These are phyloP conservation scores for Capsicum pubescens DNA, from an alignment of 257 asterid genomes.

Conservation along the genomic window DNA sequence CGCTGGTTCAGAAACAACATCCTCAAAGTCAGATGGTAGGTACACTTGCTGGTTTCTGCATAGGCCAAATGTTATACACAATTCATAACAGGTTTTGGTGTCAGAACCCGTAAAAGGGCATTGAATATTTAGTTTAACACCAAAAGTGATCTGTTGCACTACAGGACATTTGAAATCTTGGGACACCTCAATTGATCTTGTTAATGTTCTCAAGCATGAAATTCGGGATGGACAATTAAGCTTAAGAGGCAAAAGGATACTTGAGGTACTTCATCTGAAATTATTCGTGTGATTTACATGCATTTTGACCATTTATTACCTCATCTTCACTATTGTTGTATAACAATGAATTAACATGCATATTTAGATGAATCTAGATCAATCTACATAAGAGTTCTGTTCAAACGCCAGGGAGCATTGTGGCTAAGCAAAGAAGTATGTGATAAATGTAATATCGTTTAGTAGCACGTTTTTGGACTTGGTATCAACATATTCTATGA, in stretches of 20 bases:
- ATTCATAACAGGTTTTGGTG: conserved; percentile 19
- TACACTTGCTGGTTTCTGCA: conserved; percentile 14
- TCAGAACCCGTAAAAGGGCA: background rate
- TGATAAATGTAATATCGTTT: conserved; percentile 9
- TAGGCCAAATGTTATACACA: conserved; percentile 20
- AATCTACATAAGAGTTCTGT: background rate
- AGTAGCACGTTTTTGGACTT: conserved; percentile 3
- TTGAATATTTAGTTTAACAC: conserved; percentile 15
- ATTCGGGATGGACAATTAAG: conserved; percentile 50
- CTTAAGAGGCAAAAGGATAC: conserved; percentile 47
- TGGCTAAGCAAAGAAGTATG: conserved; percentile 20
- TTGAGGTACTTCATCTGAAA: conserved; percentile 39
- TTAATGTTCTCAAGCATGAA: conserved; percentile 49
- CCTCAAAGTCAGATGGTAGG: conserved; percentile 47
- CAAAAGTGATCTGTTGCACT: conserved; percentile 1
- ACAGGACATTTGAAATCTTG: conserved; percentile 43
- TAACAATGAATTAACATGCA: conserved; percentile 1
- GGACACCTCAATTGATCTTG: conserved; percentile 48
- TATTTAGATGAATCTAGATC: conserved; percentile 5
- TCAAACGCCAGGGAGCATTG: background rate
- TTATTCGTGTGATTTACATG: background rate
- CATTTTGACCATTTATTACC: background rate
- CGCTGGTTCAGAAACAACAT: conserved; percentile 44
- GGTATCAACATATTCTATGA: background rate
- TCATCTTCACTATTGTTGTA: conserved; percentile 2